Evolutionary conservation across 2,329 filamentous ascomycete genomes (phyloP).

Genomic region (Teratosphaeria gauchensis): DNA sequence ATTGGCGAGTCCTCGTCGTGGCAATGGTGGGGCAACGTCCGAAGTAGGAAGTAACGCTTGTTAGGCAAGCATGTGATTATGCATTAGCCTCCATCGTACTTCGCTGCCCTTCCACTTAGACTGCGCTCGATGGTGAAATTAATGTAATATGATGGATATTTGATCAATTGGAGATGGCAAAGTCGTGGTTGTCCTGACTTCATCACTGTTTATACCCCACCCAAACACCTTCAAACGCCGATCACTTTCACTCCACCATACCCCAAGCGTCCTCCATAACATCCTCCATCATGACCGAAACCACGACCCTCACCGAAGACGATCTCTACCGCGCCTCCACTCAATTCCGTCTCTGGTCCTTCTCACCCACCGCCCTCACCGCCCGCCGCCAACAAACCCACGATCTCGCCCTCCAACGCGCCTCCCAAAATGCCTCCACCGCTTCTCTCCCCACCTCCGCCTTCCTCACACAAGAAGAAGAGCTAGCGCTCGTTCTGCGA

Average conservation of each 20-base stretch:
- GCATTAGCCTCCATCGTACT: background rate
- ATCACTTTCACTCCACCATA: background rate
- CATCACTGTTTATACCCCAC: background rate
- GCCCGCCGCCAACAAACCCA: constrained; percentile 72
- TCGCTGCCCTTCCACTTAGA: background rate
- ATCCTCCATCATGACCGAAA: constrained; percentile 6
- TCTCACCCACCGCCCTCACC: constrained; percentile 61
- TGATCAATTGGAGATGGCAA: background rate
- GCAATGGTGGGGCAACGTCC: background rate
- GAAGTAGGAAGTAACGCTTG: background rate
- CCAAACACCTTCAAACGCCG: background rate
- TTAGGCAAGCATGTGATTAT: background rate
- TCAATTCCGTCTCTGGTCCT: constrained; percentile 90
- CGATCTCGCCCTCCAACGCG: constrained; percentile 60
- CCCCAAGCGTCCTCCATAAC: background rate
- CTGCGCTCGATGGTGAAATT: background rate
- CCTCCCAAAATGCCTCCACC: constrained; percentile 31
- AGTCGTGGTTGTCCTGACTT: background rate
- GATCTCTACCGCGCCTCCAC: constrained; percentile 81
- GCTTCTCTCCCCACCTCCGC: constrained; percentile 41
- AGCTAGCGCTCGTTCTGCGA: constrained; percentile 69
- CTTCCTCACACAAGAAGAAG: constrained; percentile 74
- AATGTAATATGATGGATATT: background rate
- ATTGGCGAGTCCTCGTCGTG: background rate
- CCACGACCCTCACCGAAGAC: constrained; percentile 62